These are phyloP conservation scores for Canavalia ensiformis DNA, from an alignment of 306 rosid species.

Conservation along the genomic window DNA sequence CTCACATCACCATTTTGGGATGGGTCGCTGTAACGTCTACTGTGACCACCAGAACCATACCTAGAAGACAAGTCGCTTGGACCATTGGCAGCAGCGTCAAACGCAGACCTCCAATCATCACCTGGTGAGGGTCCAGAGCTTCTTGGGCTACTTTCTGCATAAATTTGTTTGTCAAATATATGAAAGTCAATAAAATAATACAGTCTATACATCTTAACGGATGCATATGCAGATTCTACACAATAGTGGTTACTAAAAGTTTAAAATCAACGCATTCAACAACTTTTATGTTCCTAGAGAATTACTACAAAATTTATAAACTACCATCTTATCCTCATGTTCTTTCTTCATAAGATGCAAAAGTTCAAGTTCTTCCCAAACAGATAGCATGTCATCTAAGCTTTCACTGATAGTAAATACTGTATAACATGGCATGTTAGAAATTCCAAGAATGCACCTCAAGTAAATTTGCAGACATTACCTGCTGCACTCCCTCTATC, in stretches of 20 bases:
- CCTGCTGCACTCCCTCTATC: constrained; percentile 58
- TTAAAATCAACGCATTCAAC: constrained; percentile 6
- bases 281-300: constrained; percentile 9
- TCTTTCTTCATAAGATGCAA: constrained; percentile 6
- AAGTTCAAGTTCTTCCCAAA: constrained; percentile 28
- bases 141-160: constrained; percentile 61
- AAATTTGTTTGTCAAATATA: constrained; percentile 24
- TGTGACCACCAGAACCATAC: constrained; percentile 64
- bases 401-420: constrained; percentile 23
- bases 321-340: background rate
- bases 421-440: background rate
- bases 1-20: constrained; percentile 61
- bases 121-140: constrained; percentile 52
- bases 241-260: background rate
- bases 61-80: constrained; percentile 55
- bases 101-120: constrained; percentile 71
- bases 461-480: constrained; percentile 45
- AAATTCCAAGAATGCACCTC: constrained; percentile 39
- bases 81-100: constrained; percentile 70
- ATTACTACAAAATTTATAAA: constrained; percentile 7
- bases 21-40: constrained; percentile 65
- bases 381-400: constrained; percentile 15
- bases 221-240: constrained; percentile 24
- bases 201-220: constrained; percentile 23
- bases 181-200: constrained; percentile 7